Evolutionary conservation across 371 early-diverging fungal genomes (phyloP).

Genomic region (Apophysomyces trapeziformis): DNA sequence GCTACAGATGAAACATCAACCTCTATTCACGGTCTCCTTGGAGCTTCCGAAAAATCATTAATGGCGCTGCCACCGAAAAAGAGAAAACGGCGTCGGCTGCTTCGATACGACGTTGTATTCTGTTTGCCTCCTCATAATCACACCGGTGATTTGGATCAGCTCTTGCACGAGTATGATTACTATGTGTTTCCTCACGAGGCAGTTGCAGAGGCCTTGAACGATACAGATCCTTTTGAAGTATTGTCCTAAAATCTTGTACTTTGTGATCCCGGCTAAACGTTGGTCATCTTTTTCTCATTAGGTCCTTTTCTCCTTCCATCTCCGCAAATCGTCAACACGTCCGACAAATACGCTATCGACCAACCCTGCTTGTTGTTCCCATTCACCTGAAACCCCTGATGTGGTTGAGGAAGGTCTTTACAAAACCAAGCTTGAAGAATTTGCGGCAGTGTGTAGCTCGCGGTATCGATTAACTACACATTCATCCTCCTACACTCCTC

Average conservation of each 20-base stretch:
- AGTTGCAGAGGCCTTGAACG: constrained; percentile 43
- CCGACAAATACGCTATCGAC: constrained; percentile 2
- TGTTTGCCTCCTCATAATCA: constrained; percentile 16
- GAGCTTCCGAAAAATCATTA: constrained; percentile 4
- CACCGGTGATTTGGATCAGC: not conserved
- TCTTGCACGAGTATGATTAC: constrained; percentile 14
- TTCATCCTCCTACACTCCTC: constrained; percentile 4
- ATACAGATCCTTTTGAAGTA: constrained; percentile 46
- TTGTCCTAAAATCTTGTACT: not conserved
- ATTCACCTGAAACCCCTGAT: not conserved
- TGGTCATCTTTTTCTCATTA: constrained; percentile 8
- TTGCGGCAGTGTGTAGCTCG: constrained; percentile 39
- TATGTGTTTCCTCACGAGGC: constrained; percentile 54
- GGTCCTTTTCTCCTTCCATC: constrained; percentile 42
- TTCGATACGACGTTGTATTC: constrained; percentile 40
- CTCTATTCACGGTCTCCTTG: not conserved
- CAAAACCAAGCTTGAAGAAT: constrained; percentile 35
- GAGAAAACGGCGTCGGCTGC: constrained; percentile 33
- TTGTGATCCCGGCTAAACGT: constrained; percentile 5
- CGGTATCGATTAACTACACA: constrained; percentile 20
- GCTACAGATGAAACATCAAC: constrained; percentile 8
- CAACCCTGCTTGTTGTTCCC: constrained; percentile 15
- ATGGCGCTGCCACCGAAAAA: constrained; percentile 45
- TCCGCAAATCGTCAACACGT: constrained; percentile 13
- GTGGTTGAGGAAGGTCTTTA: constrained; percentile 8